Conservation (phyloP, 192 early-diverging fungal genomes). For the Linnemannia schmuckeri region DNA sequence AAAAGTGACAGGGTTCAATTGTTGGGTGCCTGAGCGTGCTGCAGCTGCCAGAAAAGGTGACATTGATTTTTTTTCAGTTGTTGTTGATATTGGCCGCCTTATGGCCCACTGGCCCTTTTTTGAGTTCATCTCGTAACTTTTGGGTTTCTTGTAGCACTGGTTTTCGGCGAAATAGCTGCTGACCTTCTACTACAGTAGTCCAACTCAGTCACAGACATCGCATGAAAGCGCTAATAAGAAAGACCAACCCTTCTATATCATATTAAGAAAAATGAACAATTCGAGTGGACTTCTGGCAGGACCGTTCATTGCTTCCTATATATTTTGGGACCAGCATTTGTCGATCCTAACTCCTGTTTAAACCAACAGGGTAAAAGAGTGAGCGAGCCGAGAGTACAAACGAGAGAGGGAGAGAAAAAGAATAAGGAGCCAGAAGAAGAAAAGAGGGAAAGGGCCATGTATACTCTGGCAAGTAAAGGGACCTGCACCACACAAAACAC, state of each 20-base stretch:
- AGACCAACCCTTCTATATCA: not conserved
- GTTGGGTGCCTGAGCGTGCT: no score
- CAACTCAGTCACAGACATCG: not conserved
- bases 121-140: not conserved
- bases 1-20: no score
- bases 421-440: not conserved
- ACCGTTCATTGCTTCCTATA: not conserved
- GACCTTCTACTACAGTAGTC: not conserved
- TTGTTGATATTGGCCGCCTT: not conserved
- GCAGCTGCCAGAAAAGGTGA: not conserved
- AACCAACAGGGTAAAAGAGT: not conserved
- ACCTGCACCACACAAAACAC: not conserved
- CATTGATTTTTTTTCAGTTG: not conserved
- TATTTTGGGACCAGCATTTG: not conserved
- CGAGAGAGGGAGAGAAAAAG: not conserved
- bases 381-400: not conserved
- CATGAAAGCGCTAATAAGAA: not conserved
- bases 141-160: not conserved
- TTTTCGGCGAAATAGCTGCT: not conserved
- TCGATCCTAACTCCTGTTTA: not conserved
- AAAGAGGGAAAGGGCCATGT: constrained; percentile 1
- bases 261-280: not conserved
- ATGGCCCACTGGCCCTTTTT: constrained; percentile 6
- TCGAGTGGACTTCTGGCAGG: no score
- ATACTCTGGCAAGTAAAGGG: not conserved